Evolutionary conservation across 2,329 filamentous ascomycete genomes (phyloP), one percentile per base, ranked within the genome.

Genomic region (Plectosphaerella cucumerina): DNA sequence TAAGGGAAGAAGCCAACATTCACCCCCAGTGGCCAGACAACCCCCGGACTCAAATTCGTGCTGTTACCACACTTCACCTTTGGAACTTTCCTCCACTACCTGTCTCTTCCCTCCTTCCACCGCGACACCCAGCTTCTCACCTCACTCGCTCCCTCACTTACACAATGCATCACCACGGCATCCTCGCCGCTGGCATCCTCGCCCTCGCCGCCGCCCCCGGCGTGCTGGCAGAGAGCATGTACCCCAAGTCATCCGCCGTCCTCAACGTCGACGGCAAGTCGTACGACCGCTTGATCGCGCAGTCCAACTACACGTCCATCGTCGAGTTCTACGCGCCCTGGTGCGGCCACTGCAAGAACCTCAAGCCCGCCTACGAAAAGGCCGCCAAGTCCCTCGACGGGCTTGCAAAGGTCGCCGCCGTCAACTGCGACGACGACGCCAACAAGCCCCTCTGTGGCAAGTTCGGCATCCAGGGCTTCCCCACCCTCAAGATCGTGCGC

Each of bases 311-410:
- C 70, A 95, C 91, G 41, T 91, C 91, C 48, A 79, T 84, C 44
- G 72, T 84, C 66, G 90, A 92, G 72, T 97, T 97, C 79, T 97
- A 96, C 65, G 93, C 93, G 9, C 93, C 93, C 21, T 97, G 93
- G 93, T 97, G 94, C 64, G 94, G 93, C 41, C 94, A 97, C 73
- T 99, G 94, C 75, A 82, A 96, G 72, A 97, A 88, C 72, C 86
- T 99, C 63, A 92, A 97, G 73, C 93, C 92, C 3, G 89, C 90
- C 43, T 99, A 94, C 72, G 93, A 97, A 70, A 96, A 96, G 70
- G 92, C 86, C 2, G 94, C 94, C 60, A 88, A 87, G 62, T 90
- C 85, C 61, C 86, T 99, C 52, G 82, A 87, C n/a, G 94, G 94
- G 14, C 80, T 97, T 14, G 94, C 91, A 61, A 95, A 96, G 63